Evolutionary conservation across 139 green algal genomes (phyloP), one percentile per base, ranked within the genome.

Genomic region (Volvox africanus): DNA sequence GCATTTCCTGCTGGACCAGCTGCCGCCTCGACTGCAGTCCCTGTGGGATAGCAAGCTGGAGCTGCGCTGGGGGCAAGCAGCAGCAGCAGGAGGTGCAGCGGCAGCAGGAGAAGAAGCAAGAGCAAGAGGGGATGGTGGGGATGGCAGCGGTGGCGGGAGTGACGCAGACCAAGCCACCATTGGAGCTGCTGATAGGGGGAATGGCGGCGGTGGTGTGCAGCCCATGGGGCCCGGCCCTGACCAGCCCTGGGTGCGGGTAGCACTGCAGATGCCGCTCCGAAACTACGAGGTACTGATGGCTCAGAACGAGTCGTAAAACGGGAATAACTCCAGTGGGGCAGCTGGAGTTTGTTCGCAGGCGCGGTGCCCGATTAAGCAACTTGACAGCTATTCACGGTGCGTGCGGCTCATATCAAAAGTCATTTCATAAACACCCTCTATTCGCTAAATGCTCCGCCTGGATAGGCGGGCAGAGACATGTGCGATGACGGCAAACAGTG

Each of bases 1-100:
- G n/a, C 86, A 90, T 69, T 90, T 90, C 50, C 69, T 91, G 36
- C 55, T 91, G 88, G 78, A 91, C 32, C 80, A 79, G 71, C 81
- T 93, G 65, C 79, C 88, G 50, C 71, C 88, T 12, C n/a, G 44
- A 9, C 67, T 20, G 24, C 75, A 92, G 62, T 80, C n/a, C 30
- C 50, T 92, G 82, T 89, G 78, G 80, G 89, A 92, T 55, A 81
- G 83, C 55, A 24, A 19, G 12, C 19, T 90, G 71, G 14, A 19
- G 18, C 21, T 90, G 2, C 2, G 9, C 3, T 90, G 86, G 86
- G 86, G 83, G 9, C 19, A 11, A 68, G 28, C 16, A 35, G 61
- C 5, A 68, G 30, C 18, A 62, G 61, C 18, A 65, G 55, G 33
- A 22, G 77, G 77, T 3, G 32, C 33, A 36, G 32, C 33, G 18